Base-by-base conservation (phyloP, 108 stramenopile genomes). In the Pseudonitzschia delicatissima region DNA sequence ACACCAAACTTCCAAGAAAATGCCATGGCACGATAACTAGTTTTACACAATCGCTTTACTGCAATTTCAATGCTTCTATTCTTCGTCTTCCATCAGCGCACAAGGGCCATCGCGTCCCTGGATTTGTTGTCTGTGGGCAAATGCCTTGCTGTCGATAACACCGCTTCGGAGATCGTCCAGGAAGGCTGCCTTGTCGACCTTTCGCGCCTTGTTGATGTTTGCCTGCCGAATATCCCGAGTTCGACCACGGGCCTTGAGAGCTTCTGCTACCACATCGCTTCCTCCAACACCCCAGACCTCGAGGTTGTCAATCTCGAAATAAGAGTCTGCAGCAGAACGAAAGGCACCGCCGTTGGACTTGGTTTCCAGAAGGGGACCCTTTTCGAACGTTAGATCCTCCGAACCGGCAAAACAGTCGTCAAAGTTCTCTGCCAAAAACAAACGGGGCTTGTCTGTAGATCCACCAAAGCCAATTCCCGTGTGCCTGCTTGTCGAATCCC, bases 401-500 rank as follows among this genome's bases (percentile, higher is more conserved):
- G 71, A 55, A 20, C 71, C 57, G 21, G 91, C 91, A n/a, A 52
- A 45, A 60, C 85, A 86, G 37, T 74, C 73, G 50, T 92, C 91
- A 53, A 88, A 82, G 0, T 74, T 45, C 75, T 92, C 87, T 33
- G 88, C 70, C 21, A 92, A 73, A 61, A 82, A 92, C 23, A 92
- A 64, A 48, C 91, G 77, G 31, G 91, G 91, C 53, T 78, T 45
- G 3, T 83, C 68, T 7, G 64, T 61, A 21, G 82, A 87, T 18
- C 91, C 91, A 29, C 91, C 91, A 73, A 92, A 92, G 15, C 91
- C 91, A 45, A 92, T 86, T n/a, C n/a, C 91, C 91, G 64, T 89
- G 86, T 11, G 87, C 83, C 58, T 86, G 81, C 39, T 77, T 77
- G 60, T 93, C 92, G 67, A 87, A 93, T 28, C 92, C 92, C 37